Base-by-base conservation (phyloP, 2,329 filamentous ascomycete species). In the Epichloe bromicola region DNA sequence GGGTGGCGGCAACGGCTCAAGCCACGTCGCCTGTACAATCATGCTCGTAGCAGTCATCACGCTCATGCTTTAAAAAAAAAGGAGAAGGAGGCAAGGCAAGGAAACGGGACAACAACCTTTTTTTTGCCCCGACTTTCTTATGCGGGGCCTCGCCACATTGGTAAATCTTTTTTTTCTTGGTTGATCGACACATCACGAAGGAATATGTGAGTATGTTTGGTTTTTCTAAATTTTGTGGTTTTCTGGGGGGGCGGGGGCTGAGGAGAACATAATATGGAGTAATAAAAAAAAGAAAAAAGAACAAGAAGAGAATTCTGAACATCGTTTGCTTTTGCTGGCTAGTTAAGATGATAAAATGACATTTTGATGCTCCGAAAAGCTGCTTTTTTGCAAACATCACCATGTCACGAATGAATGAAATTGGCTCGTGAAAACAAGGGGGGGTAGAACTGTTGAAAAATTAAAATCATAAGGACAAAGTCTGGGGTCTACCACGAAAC, bases 11-110 rank as follows among this genome's bases (percentile, higher is more conserved):
- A 66, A 59, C 48, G 59, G 61, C 52, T 60, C 59, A 19, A 61
- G 64, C 53, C 63, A 64, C 50, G 58, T 69, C 26, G 61, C 63
- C 40, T 67, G 64, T 54, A 56, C 61, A 38, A 56, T 70, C 55
- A 63, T 72, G 63, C 56, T 70, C 49, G 52, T 68, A 38, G 64
- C 63, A 12, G 58, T 58, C 44, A 55, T 67, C 47, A 61, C 66
- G 59, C 61, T 66, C 39, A 52, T 64, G 44, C 53, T 68, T 50
- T 71, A 26, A 61, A 61, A 46, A 33, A 1, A 33, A 33, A 38
- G n/a, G 19, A 10, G 8, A 37, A 4, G 19, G 5, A 19, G 17
- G 14, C 26, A 15, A 19, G 17, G 14, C 26, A 15, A 37, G 7
- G 7, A 20, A 7, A 17, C 30, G 10, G 30, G 30, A 30, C 30